Conservation (phyloP, 352 stramenopile species). For the Thalassiosira exigua region DNA sequence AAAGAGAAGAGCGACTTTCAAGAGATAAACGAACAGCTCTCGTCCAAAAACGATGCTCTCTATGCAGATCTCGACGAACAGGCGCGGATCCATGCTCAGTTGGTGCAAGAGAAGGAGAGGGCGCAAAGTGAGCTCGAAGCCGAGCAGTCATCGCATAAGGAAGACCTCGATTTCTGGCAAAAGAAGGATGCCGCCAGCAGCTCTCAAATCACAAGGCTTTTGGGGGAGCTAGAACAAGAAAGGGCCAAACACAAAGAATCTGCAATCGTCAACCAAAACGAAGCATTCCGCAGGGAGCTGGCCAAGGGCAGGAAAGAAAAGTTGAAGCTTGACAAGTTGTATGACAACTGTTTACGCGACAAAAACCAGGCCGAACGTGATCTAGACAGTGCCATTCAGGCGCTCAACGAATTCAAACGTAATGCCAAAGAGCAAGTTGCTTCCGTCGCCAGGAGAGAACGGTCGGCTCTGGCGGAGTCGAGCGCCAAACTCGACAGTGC, state of each 20-base stretch:
- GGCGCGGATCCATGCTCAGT: slow-evolving; percentile 13
- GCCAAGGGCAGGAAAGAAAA: slow-evolving; percentile 42
- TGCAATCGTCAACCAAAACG: slow-evolving; percentile 46
- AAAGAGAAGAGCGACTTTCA: slow-evolving; percentile 65
- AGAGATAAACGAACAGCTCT: slow-evolving; percentile 57
- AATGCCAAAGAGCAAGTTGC: slow-evolving; percentile 47
- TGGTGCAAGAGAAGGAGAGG: slow-evolving; percentile 56
- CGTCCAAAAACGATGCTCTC: slow-evolving; percentile 55
- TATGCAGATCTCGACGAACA: slow-evolving; percentile 66
- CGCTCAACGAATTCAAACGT: slow-evolving; percentile 45
- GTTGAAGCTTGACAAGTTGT: slow-evolving; percentile 29
- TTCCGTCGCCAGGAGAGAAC: slow-evolving; percentile 33
- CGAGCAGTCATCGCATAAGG: slow-evolving; percentile 11
- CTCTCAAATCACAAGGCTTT: slow-evolving; percentile 52
- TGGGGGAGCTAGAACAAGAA: slow-evolving; percentile 49
- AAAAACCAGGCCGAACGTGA: slow-evolving; percentile 60
- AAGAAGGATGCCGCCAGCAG: slow-evolving; percentile 29
- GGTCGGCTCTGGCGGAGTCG: slow-evolving; percentile 7
- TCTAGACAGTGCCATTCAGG: slow-evolving; percentile 52
- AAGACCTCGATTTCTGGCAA: slow-evolving; percentile 30
- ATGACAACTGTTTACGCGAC: slow-evolving; percentile 49
- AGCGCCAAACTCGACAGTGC: slow-evolving; percentile 24
- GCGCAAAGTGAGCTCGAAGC: slow-evolving; percentile 31
- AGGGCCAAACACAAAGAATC: slow-evolving; percentile 37
- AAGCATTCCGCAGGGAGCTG: slow-evolving; percentile 45